Conservation (phyloP, 106 monocot species). For the Phalaenopsis aphrodite region DNA sequence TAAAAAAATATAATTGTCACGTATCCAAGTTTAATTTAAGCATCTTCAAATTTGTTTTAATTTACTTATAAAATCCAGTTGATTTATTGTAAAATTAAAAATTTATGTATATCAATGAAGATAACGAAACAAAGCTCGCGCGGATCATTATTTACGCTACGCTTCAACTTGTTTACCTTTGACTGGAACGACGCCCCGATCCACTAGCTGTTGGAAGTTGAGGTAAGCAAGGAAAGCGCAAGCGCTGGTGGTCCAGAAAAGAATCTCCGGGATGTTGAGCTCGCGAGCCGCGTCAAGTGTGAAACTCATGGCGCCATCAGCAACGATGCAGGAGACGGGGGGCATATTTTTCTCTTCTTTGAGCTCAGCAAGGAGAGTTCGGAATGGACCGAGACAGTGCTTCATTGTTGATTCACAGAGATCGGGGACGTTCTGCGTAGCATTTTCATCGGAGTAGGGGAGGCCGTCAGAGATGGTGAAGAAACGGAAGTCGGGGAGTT, state of each 20-base stretch:
- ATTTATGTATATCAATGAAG: too few relatives aligned
- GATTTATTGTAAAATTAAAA: too few relatives aligned
- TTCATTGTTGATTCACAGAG: not conserved
- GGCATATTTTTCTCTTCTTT: not conserved
- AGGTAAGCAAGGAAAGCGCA: slow-evolving; percentile 16
- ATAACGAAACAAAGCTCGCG: too few relatives aligned
- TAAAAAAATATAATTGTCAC: too few relatives aligned
- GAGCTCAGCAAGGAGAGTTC: not conserved
- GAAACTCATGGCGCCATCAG: slow-evolving; percentile 22
- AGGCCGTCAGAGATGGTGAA: not conserved
- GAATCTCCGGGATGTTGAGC: slow-evolving; percentile 9
- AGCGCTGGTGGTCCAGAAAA: slow-evolving; percentile 27
- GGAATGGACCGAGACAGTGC: not conserved
- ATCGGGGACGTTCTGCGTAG: not conserved
- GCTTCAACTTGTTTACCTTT: not conserved
- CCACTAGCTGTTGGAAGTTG: not conserved
- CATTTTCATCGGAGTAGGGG: not conserved
- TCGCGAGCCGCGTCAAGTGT: slow-evolving; percentile 18
- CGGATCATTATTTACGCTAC: too few relatives aligned
- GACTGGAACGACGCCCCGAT: slow-evolving; percentile 5
- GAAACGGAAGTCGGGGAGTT: not conserved
- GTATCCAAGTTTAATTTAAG: too few relatives aligned
- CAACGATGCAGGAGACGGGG: slow-evolving; percentile 9
- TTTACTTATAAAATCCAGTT: too few relatives aligned
- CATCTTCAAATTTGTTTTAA: too few relatives aligned